phyloP scores from a whole-genome alignment of 2,329 filamentous ascomycete species.

The Fonsecaea multimorphosa region DNA sequence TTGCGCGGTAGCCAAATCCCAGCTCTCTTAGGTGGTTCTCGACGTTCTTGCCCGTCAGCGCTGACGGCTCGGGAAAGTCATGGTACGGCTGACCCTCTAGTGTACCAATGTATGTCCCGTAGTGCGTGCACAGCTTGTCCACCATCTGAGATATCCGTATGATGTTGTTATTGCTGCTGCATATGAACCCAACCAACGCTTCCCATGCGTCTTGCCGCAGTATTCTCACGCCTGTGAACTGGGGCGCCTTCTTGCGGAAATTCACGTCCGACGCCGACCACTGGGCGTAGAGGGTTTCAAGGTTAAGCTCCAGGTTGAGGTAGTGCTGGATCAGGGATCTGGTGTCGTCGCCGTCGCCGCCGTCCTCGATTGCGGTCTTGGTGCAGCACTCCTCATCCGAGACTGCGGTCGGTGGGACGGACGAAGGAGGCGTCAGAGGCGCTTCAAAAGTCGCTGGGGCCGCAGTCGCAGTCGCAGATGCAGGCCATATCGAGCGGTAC shows the following conservation, averaged over 20 bases:
- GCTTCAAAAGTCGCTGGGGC: slow-evolving; percentile 35
- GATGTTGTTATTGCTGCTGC: slow-evolving; percentile 99
- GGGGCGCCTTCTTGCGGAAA: slow-evolving; percentile 83
- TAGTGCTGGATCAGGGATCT: slow-evolving; percentile 79
- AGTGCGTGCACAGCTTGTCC: slow-evolving; percentile 85
- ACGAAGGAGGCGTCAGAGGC: slow-evolving; percentile 48
- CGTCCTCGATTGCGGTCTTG: slow-evolving; percentile 20
- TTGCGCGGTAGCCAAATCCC: slow-evolving; percentile 93
- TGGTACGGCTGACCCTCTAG: slow-evolving; percentile 76
- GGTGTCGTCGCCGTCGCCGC: slow-evolving; percentile 66
- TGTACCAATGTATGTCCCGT: slow-evolving; percentile 76
- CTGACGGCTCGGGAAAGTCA: slow-evolving; percentile 81
- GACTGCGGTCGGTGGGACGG: slow-evolving; percentile 44
- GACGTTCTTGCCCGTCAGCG: slow-evolving; percentile 74
- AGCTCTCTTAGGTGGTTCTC: slow-evolving; percentile 79
- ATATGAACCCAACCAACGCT: slow-evolving; percentile 90
- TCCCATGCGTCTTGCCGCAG: slow-evolving; percentile 97
- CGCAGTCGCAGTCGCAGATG: slow-evolving; percentile 29
- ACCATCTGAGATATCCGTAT: slow-evolving; percentile 94
- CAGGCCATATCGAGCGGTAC: slow-evolving; percentile 72
- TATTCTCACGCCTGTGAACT: slow-evolving; percentile 90
- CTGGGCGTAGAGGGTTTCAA: slow-evolving; percentile 77
- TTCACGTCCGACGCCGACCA: slow-evolving; percentile 88
- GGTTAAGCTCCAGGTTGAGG: slow-evolving; percentile 81
- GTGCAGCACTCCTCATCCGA: slow-evolving; percentile 40